A percentile compares a stretch with the other conserved stretches of the same genome.
phyloP scores from a whole-genome alignment of 2,329 filamentous ascomycete species.

The Cytospora piceae region DNA sequence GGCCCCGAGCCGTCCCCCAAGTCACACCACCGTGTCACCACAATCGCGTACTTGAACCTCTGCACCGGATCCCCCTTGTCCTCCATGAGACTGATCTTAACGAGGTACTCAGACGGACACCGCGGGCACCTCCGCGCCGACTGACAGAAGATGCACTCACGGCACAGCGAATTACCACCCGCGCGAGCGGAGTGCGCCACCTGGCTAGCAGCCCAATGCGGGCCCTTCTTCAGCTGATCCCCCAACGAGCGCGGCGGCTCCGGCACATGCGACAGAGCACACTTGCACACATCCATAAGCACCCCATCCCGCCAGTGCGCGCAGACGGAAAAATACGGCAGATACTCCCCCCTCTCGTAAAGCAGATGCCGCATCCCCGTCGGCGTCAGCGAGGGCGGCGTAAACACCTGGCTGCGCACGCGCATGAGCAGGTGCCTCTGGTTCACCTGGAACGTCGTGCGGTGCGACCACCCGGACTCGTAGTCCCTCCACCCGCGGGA shows the following conservation, averaged over 20 bases:
- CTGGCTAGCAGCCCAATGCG: neutral
- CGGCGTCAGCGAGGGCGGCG: neutral
- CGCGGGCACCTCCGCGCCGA: neutral
- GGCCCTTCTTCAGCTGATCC: constrained; percentile 2
- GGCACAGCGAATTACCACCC: neutral
- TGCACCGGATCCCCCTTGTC: neutral
- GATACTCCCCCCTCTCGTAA: neutral
- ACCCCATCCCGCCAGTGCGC: neutral
- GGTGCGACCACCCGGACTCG: neutral
- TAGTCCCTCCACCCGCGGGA: neutral
- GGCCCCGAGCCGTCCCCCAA: neutral
- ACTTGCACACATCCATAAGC: neutral
- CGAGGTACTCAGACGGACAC: neutral
- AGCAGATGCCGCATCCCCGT: neutral
- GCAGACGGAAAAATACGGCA: neutral
- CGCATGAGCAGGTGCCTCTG: neutral
- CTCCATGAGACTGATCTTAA: neutral
- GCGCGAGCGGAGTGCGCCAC: neutral
- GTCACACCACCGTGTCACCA: neutral
- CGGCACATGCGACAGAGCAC: neutral
- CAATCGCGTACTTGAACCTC: constrained; percentile 2
- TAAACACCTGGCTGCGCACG: neutral
- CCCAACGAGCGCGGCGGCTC: neutral
- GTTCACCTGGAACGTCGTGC: neutral
- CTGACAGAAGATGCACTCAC: neutral